These are phyloP conservation scores for Saccharum spontaneum DNA, from an alignment of 176 grass and related monocot species.

Conservation along the genomic window DNA sequence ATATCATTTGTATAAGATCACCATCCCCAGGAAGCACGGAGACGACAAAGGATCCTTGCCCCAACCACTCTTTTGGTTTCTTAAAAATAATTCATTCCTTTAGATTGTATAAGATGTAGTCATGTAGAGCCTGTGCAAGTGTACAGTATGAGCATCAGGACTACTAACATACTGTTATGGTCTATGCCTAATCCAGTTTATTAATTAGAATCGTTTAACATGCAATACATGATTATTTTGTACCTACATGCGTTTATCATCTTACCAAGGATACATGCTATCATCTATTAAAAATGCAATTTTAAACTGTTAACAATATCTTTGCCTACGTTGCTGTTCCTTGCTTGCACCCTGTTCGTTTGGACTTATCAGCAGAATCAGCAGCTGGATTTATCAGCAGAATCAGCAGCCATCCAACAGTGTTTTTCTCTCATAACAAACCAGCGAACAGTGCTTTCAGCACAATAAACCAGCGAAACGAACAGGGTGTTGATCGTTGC, in stretches of 20 bases:
- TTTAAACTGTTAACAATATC: neutral
- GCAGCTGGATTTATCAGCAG: too few relatives aligned
- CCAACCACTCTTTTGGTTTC: neutral
- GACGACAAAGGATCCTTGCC: neutral
- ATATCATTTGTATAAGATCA: neutral
- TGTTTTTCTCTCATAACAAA: too few relatives aligned
- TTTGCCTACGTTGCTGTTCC: neutral
- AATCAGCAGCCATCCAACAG: too few relatives aligned
- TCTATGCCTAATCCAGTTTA: constrained; percentile 25
- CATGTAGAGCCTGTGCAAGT: constrained; percentile 44
- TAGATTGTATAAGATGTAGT: constrained; percentile 11
- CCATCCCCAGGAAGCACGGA: neutral
- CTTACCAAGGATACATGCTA: neutral
- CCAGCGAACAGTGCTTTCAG: too few relatives aligned
- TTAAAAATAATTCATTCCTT: constrained; percentile 19
- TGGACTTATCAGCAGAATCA: too few relatives aligned
- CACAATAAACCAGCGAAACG: too few relatives aligned
- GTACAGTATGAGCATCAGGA: constrained; percentile 48
- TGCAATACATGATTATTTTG: neutral
- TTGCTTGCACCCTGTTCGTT: too few relatives aligned
- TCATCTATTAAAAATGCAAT: neutral
- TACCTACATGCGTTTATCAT: neutral
- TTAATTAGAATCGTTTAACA: constrained; percentile 10
- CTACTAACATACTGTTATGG: constrained; percentile 30
- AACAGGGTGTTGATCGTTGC: too few relatives aligned